These are phyloP conservation scores for Lodderomyces parapsilosis DNA, from an alignment of 1,139 yeast species.

Conservation along the genomic window DNA sequence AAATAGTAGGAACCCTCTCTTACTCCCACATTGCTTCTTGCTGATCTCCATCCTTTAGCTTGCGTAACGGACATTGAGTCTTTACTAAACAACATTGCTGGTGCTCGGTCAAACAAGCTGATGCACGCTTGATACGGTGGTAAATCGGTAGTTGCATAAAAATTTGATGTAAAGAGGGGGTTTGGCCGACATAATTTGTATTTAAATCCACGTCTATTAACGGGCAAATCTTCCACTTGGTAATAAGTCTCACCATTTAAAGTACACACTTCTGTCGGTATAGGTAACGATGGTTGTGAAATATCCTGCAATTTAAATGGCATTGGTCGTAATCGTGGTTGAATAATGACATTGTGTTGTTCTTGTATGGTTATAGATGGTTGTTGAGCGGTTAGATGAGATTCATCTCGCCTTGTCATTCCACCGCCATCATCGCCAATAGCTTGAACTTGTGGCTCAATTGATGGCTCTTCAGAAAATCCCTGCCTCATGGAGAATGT, in stretches of 20 bases:
- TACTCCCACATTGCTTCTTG: conserved; percentile 71
- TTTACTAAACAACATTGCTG: conserved; percentile 51
- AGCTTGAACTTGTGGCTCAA: conserved; percentile 25
- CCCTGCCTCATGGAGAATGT: conserved; percentile 8
- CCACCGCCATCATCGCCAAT: conserved; percentile 1
- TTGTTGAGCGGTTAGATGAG: conserved; percentile 13
- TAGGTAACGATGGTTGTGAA: conserved; percentile 9
- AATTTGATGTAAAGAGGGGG: conserved; percentile 54
- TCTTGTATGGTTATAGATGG: conserved; percentile 22
- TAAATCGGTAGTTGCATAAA: conserved; percentile 74
- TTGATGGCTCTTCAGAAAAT: conserved; percentile 18
- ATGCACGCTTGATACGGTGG: conserved; percentile 66
- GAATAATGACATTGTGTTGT: conserved; percentile 32
- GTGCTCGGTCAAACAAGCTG: conserved; percentile 71
- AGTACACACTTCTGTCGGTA: conserved; percentile 10
- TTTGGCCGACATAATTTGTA: conserved; percentile 80
- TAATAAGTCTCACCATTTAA: conserved; percentile 31
- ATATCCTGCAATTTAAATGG: conserved; percentile 39
- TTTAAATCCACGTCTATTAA: conserved; percentile 77
- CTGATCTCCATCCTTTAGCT: conserved; percentile 76
- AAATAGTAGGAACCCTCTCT: conserved; percentile 81
- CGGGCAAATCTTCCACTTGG: conserved; percentile 72
- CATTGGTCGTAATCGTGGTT: conserved; percentile 48
- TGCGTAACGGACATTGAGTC: conserved; percentile 50
- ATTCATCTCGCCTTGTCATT: conserved; percentile 2